Base-by-base conservation (phyloP, 129 eudicot species). In the Centaurea solstitialis region DNA sequence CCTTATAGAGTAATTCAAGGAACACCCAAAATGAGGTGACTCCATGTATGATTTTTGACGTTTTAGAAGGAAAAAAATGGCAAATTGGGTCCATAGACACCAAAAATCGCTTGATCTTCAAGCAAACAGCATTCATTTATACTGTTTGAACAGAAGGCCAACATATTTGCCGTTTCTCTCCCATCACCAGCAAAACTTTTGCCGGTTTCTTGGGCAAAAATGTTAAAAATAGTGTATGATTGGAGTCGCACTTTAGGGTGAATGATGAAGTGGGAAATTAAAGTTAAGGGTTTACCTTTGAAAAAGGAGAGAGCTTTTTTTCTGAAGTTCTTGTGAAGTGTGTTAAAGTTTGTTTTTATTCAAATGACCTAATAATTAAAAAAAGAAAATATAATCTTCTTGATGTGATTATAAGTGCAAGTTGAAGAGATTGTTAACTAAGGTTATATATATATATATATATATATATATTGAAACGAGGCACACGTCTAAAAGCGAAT, bases 401-500 rank as follows among this genome's bases (percentile, higher is more conserved):
- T 53, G 62, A 53, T 50, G 30, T 26, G 62, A 17, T 57, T 57
- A 57, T 57, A 57, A 22, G 9, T 53, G 22, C 22, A 57, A 57
- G 65, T 17, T 57, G 65, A 57, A 57, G 65, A 57, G 9, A n/a
- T 57, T 57, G 20, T 4, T 50, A 50, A 50, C 5, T 33, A 33
- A 33, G 37, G 7, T 57, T n/a, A 1, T 57, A 26, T 26, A 26
- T 26, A 26, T 26, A 26, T 26, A 26, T 26, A 26, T 26, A 26
- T 26, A 26, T 26, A 26, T 26, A 26, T 26, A 17, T 57, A 57
- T 57, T 57, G 22, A 57, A 57, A 57, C 65, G 65, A 57, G 65
- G 65, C 65, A 57, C 65, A 57, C 65, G 65, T 57, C 65, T 57
- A 57, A 57, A 57, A 57, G 65, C 65, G 65, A 57, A 57, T 57